phyloP scores from a whole-genome alignment of 176 grass and related monocot species.

The Sorghum bicolor region DNA sequence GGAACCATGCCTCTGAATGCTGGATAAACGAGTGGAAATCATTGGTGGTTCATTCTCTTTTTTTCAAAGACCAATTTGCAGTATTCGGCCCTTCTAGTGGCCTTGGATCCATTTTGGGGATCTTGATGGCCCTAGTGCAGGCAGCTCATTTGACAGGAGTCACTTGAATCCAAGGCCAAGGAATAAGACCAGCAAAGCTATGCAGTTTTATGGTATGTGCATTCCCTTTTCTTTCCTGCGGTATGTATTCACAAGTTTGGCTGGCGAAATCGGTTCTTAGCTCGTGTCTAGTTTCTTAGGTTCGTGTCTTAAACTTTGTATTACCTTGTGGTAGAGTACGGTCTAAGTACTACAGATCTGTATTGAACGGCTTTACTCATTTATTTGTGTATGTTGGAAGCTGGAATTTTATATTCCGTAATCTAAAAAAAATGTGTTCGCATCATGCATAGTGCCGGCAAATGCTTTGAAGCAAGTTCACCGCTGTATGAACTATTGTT shows the following conservation, averaged over 20 bases:
- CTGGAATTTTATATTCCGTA: too few relatives aligned
- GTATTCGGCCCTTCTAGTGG: background rate
- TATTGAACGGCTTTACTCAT: too few relatives aligned
- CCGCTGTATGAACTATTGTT: background rate
- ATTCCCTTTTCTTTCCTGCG: background rate
- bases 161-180: background rate
- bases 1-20: background rate
- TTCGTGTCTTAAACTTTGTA: too few relatives aligned
- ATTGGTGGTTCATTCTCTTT: background rate
- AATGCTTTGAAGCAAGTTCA: background rate
- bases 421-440: background rate
- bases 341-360: too few relatives aligned
- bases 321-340: too few relatives aligned
- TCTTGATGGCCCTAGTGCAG: too few relatives aligned
- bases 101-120: too few relatives aligned
- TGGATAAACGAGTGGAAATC: background rate
- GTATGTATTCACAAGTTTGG: background rate
- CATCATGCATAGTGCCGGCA: background rate
- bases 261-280: too few relatives aligned
- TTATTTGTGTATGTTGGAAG: too few relatives aligned
- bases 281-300: too few relatives aligned
- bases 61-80: background rate
- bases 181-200: background rate
- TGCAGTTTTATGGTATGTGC: constrained; percentile 1
- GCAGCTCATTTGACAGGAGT: background rate